Evolutionary conservation across 345 rosid species (phyloP).

Genomic region (Arabis alpina): DNA sequence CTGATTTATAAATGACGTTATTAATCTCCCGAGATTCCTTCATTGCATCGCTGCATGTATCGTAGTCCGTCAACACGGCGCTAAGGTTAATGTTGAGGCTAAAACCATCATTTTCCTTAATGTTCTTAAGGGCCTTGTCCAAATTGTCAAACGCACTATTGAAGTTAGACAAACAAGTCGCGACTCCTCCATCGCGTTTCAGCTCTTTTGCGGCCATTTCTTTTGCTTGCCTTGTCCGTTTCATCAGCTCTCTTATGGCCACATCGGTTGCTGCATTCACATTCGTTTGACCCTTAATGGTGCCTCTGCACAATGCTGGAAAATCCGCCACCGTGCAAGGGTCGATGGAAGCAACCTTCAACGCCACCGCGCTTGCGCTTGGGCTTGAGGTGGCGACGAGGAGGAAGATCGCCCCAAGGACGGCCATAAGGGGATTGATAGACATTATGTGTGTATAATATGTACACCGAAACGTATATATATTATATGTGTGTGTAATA

Average conservation of each 20-base stretch:
- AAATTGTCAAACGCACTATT: conserved; percentile 42
- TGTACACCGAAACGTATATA: conserved; percentile 41
- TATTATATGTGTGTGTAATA: conserved; percentile 3
- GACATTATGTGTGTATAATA: conserved; percentile 24
- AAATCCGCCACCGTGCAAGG: conserved; percentile 35
- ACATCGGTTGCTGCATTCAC: conserved; percentile 37
- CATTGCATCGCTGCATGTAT: conserved; percentile 45
- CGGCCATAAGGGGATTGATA: not conserved
- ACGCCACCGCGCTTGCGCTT: not conserved
- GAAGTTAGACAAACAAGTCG: conserved; percentile 40
- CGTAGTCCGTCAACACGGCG: conserved; percentile 41
- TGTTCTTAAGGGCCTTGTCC: conserved; percentile 30
- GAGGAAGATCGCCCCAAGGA: conserved; percentile 30
- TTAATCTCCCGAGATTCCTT: not conserved
- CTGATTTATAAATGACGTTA: conserved; percentile 34
- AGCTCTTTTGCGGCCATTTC: conserved; percentile 20
- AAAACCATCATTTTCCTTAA: conserved; percentile 39
- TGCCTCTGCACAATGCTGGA: conserved; percentile 33
- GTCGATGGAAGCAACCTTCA: conserved; percentile 10
- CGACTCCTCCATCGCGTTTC: conserved; percentile 22
- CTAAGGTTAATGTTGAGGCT: conserved; percentile 46
- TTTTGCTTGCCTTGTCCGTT: conserved; percentile 21
- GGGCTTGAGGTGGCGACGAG: conserved; percentile 20
- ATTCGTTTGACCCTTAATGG: conserved; percentile 34
- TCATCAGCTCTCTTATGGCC: conserved; percentile 39